Evolutionary conservation across 306 rosid species (phyloP).

Genomic region (Vigna nakashimae): DNA sequence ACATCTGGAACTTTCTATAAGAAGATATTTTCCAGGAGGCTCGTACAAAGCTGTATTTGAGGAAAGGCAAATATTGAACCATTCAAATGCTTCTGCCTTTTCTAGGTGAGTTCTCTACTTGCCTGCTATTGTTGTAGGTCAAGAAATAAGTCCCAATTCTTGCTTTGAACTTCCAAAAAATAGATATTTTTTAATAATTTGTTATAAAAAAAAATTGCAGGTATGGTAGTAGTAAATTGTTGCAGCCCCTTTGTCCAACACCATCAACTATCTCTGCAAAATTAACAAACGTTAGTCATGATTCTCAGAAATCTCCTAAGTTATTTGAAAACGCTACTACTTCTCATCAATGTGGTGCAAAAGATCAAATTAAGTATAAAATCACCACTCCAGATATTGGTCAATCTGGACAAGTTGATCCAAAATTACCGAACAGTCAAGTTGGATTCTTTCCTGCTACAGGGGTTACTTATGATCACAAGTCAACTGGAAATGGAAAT

Average conservation of each 20-base stretch:
- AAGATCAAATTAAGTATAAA: constrained; percentile 45
- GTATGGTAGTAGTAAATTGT: constrained; percentile 58
- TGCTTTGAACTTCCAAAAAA: neutral
- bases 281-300: constrained; percentile 37
- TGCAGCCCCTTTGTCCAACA: constrained; percentile 51
- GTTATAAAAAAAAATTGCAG: constrained; percentile 52
- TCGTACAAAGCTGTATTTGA: constrained; percentile 48
- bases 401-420: constrained; percentile 53
- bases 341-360: constrained; percentile 37
- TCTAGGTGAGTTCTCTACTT: constrained; percentile 62
- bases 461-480: constrained; percentile 47
- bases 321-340: constrained; percentile 45
- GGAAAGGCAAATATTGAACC: constrained; percentile 62
- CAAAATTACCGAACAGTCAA: constrained; percentile 43
- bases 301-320: constrained; percentile 43
- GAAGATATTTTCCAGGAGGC: constrained; percentile 46
- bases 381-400: constrained; percentile 20
- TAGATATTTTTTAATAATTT: constrained; percentile 29
- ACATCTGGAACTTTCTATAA: constrained; percentile 71
- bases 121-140: neutral
- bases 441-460: constrained; percentile 46
- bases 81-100: constrained; percentile 80
- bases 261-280: constrained; percentile 30
- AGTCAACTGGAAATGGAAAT: constrained; percentile 40
- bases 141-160: neutral